Percentiles rank a stretch among this genome's conserved stretches.
Conservation (phyloP, 1,284 basidiomycete species). For the Moniliophthora roreri region DNA sequence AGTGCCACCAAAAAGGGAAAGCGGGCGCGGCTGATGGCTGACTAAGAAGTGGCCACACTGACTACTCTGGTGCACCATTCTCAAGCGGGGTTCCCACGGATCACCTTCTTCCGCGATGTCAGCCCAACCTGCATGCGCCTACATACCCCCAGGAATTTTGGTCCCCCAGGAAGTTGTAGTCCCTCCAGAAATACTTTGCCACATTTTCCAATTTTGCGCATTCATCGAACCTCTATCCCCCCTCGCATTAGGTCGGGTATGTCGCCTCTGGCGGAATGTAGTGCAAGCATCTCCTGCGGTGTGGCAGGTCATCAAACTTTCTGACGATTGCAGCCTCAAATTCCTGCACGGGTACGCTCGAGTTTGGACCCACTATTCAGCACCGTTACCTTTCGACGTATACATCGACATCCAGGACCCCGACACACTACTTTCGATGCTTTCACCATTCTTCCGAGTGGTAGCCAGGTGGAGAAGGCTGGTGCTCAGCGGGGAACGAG, state of each 20-base stretch:
- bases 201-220: slow-evolving; percentile 54
- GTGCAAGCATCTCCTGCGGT: slow-evolving; percentile 49
- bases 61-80: too few relatives aligned
- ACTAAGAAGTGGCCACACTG: too few relatives aligned
- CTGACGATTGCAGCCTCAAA: slow-evolving; percentile 36
- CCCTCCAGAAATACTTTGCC: slow-evolving; percentile 63
- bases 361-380: slow-evolving; percentile 53
- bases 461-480: slow-evolving; percentile 56
- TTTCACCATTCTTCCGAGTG: slow-evolving; percentile 57
- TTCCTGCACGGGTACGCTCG: slow-evolving; percentile 45
- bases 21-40: too few relatives aligned
- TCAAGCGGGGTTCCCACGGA: too few relatives aligned
- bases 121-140: too few relatives aligned
- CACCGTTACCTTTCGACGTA: slow-evolving; percentile 53
- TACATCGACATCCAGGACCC: slow-evolving; percentile 47
- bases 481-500: slow-evolving; percentile 35
- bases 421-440: slow-evolving; percentile 57
- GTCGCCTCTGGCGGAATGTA: slow-evolving; percentile 52
- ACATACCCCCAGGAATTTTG: neutral
- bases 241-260: slow-evolving; percentile 51
- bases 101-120: too few relatives aligned
- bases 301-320: slow-evolving; percentile 59
- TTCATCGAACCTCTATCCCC: slow-evolving; percentile 42
- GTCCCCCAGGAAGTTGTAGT: neutral
- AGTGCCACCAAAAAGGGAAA: too few relatives aligned